phyloP scores from a whole-genome alignment of 1,284 basidiomycete species.

The Marasmius tenuissimus region DNA sequence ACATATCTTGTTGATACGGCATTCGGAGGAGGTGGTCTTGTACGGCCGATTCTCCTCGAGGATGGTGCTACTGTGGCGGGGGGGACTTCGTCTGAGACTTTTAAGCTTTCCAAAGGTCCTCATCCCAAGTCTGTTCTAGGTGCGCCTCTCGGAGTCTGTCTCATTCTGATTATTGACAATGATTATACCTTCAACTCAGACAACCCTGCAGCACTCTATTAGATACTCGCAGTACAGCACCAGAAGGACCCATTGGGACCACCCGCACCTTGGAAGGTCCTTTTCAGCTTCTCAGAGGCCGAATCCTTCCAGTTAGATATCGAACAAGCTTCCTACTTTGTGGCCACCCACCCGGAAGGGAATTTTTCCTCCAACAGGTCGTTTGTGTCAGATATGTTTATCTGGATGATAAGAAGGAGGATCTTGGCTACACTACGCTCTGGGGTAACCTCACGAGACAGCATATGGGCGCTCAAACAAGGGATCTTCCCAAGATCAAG shows the following conservation, averaged over 20 bases:
- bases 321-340: slow-evolving; percentile 26
- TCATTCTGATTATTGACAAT: not conserved
- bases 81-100: slow-evolving; percentile 25
- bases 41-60: slow-evolving; percentile 34
- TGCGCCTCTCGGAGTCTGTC: slow-evolving; percentile 6
- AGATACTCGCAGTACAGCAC: slow-evolving; percentile 28
- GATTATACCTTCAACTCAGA: slow-evolving; percentile 10
- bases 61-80: slow-evolving; percentile 26
- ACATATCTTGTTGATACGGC: slow-evolving; percentile 40
- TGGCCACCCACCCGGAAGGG: slow-evolving; percentile 21
- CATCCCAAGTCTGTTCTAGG: slow-evolving; percentile 24
- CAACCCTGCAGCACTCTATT: slow-evolving; percentile 20
- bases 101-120: slow-evolving; percentile 22
- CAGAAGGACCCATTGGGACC: slow-evolving; percentile 5
- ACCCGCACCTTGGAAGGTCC: slow-evolving; percentile 21
- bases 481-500: slow-evolving; percentile 23
- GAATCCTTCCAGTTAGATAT: slow-evolving; percentile 32
- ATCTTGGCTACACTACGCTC: slow-evolving; percentile 28
- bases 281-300: slow-evolving; percentile 33
- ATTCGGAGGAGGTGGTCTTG: slow-evolving; percentile 28
- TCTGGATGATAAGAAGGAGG: slow-evolving; percentile 22
- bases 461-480: slow-evolving; percentile 20
- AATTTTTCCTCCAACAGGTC: slow-evolving; percentile 29
- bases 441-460: slow-evolving; percentile 26
- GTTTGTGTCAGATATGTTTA: slow-evolving; percentile 25